These are phyloP conservation scores for Eucalyptus camaldulensis DNA, from an alignment of 345 rosid genomes.

Conservation along the genomic window DNA sequence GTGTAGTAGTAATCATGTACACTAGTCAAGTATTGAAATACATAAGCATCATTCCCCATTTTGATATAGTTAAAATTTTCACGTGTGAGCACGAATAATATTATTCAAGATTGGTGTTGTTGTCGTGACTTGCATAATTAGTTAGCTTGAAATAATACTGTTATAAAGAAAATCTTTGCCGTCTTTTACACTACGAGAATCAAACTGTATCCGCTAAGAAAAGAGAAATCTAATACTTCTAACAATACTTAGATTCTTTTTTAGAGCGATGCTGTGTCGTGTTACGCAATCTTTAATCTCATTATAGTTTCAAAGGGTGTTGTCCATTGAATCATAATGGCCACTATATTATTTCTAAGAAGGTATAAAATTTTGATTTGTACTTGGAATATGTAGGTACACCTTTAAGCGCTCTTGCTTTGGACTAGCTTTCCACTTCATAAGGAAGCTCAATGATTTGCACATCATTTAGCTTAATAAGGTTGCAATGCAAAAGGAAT, in stretches of 20 bases:
- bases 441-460: not conserved
- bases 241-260: not conserved
- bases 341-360: not conserved
- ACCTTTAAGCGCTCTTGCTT: not conserved
- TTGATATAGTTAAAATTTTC: not conserved
- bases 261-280: fast-evolving
- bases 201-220: fast-evolving
- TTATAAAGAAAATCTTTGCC: not conserved
- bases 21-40: not conserved
- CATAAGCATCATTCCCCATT: not conserved
- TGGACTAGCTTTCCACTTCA: not conserved
- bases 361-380: not conserved
- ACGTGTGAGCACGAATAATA: not conserved
- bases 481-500: not conserved
- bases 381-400: not conserved
- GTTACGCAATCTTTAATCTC: not conserved
- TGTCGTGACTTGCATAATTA: not conserved
- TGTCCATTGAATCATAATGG: not conserved
- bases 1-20: not conserved
- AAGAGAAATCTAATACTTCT: not conserved
- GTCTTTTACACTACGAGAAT: not conserved
- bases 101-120: not conserved
- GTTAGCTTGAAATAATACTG: not conserved
- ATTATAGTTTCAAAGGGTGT: not conserved
- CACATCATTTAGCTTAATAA: not conserved